Evolutionary conservation across 192 early-diverging fungal species (phyloP).

Genomic region (Phycomyces nitens): DNA sequence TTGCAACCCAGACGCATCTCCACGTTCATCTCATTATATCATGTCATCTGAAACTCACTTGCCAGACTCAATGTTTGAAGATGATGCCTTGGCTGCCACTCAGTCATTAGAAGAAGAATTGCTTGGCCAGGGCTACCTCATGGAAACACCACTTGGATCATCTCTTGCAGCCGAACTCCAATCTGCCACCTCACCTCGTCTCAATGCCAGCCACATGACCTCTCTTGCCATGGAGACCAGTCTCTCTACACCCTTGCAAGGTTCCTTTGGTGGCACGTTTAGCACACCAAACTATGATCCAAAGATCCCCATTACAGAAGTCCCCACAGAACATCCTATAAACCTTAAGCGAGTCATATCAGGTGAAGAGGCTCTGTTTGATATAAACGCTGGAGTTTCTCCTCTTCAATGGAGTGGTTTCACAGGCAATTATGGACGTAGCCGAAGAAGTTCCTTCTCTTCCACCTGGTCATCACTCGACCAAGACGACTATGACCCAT

Average conservation of each 20-base stretch:
- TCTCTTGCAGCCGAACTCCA: constrained; percentile 38
- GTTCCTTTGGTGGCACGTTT: neutral
- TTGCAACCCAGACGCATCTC: neutral
- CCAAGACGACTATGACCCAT: constrained; percentile 35
- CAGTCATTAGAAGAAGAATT: constrained; percentile 37
- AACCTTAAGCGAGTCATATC: neutral
- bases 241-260: constrained; percentile 6
- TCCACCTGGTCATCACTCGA: constrained; percentile 35
- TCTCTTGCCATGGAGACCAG: constrained; percentile 5
- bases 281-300: neutral
- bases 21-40: neutral
- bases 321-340: constrained; percentile 1
- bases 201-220: neutral
- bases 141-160: constrained; percentile 26
- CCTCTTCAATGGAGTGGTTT: constrained; percentile 28
- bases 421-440: constrained; percentile 15
- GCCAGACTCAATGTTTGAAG: constrained; percentile 24
- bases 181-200: constrained; percentile 19
- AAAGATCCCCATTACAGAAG: neutral
- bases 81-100: constrained; percentile 22
- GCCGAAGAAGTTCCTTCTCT: constrained; percentile 32
- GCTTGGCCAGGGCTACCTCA: constrained; percentile 31
- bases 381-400: constrained; percentile 20
- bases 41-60: constrained; percentile 18
- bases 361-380: neutral